phyloP scores from a whole-genome alignment of 768 basidiomycete species.

The Mrakia gelida region DNA sequence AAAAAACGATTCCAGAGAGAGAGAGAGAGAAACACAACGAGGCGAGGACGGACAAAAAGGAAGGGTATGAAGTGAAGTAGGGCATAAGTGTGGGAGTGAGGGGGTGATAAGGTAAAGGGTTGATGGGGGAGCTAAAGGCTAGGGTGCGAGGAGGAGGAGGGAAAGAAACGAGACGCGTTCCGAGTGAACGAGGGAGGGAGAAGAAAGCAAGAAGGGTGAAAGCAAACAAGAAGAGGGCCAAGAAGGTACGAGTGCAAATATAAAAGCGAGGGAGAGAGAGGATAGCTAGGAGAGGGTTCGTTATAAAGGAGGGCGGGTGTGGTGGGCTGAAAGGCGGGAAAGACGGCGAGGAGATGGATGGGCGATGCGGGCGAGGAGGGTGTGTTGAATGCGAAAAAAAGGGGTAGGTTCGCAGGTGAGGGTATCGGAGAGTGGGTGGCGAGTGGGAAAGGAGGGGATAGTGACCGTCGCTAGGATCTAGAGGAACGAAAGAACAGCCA shows the following conservation, averaged over 20 bases:
- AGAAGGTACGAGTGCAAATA: too few species aligned
- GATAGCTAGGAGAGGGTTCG: neutral
- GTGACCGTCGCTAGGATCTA: neutral
- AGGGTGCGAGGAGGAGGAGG: neutral
- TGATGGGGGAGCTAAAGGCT: neutral
- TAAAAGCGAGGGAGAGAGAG: neutral
- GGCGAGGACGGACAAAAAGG: neutral
- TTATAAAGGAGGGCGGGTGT: neutral
- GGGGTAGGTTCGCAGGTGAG: neutral
- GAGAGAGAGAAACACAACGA: too few species aligned
- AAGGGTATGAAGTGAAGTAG: neutral
- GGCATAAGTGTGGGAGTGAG: too few species aligned
- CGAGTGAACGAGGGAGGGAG: neutral
- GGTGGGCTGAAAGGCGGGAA: neutral
- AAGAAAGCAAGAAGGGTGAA: neutral
- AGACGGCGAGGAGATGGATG: too few species aligned
- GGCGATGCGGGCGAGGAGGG: neutral
- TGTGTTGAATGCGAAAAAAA: neutral
- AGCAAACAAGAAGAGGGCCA: too few species aligned
- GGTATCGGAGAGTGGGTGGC: neutral
- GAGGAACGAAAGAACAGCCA: neutral
- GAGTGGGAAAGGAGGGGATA: neutral
- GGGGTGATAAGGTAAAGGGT: neutral
- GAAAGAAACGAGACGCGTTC: neutral
- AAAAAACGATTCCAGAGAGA: neutral